Conservation (phyloP, 441 rosid genomes). For the Gossypium trilobum region DNA sequence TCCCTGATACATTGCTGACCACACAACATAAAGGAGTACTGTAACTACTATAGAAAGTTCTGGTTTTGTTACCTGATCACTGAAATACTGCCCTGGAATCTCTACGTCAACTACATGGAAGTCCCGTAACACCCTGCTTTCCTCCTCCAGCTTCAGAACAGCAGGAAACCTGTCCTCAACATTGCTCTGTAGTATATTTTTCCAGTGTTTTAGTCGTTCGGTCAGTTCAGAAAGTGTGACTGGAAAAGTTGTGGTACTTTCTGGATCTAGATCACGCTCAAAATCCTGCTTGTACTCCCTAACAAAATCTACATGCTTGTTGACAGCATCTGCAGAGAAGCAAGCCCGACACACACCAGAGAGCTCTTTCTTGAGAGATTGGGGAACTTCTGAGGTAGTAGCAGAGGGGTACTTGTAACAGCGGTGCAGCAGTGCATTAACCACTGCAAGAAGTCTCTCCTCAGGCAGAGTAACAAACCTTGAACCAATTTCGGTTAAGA, state of each 20-base stretch:
- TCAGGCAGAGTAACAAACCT: conserved; percentile 92
- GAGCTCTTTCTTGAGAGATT: conserved; percentile 95
- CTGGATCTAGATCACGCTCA: conserved; percentile 91
- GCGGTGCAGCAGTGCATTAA: conserved; percentile 95
- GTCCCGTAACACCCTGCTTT: conserved; percentile 83
- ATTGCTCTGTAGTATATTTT: conserved; percentile 87
- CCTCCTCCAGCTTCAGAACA: conserved; percentile 87
- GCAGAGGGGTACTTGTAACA: conserved; percentile 98
- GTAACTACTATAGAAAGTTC: neutral
- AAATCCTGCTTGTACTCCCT: conserved; percentile 93
- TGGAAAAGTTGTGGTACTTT: conserved; percentile 77
- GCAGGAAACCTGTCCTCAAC: conserved; percentile 94
- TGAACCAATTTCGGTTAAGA: conserved; percentile 95
- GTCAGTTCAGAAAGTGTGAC: conserved; percentile 80
- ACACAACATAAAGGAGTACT: neutral
- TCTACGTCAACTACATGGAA: conserved; percentile 96
- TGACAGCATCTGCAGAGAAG: conserved; percentile 95
- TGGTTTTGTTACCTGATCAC: conserved; percentile 61
- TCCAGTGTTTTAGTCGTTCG: conserved; percentile 81
- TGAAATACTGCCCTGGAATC: conserved; percentile 95
- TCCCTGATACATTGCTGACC: neutral
- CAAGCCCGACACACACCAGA: conserved; percentile 97
- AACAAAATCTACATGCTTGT: conserved; percentile 94
- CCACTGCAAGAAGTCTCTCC: conserved; percentile 95
- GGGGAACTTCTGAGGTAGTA: conserved; percentile 95